Base-by-base conservation (phyloP, 371 early-diverging fungal species). In the Syncephalastrum racemosum region DNA sequence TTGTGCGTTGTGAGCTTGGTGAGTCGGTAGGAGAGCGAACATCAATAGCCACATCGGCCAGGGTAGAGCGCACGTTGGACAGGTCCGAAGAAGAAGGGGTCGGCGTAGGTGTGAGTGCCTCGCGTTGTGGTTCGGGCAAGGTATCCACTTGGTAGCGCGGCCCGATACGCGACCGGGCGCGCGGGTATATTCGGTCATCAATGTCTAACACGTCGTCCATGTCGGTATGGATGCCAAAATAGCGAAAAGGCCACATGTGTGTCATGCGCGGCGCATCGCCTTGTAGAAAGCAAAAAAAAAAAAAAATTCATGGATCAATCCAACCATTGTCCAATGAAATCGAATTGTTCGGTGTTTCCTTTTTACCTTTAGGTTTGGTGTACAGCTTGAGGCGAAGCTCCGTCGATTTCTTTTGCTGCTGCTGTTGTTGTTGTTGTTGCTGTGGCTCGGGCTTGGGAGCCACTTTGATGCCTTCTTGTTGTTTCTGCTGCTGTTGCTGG, bases 181-280 rank as follows among this genome's bases (percentile, higher is more conserved):
- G 83, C 20, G 92, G 91, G 64, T 91, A 90, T 8, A 91, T 89
- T 2, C 88, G 85, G 63, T 91, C 89, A 59, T 90, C 90, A 7
- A 75, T 62, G 58, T 84, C 84, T 81, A 89, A 67, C 27, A 89
- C 82, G 42, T 87, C 90, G 15, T 80, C 74, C 20, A 86, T 69
- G 36, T 88, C 79, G 3, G 88, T 84, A 58, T 90, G 81, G 4
- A 72, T 74, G n/a, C 92, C 93, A 78, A 91, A 91, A 58, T 94
- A 94, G 10, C 93, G 81, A 62, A 88, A 94, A 10, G 95, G 95
- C 90, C 90, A 94, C 81, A 85, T 75, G 45, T 82, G 71, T 2
- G 83, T 82, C 75, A 77, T 79, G 22, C 60, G 67, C 20, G n/a
- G 56, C 42, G 31, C 31, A 8, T 58, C 10, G 10, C 36, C 36